Conservation (phyloP, 345 rosid genomes). For the Kernera saxatilis region DNA sequence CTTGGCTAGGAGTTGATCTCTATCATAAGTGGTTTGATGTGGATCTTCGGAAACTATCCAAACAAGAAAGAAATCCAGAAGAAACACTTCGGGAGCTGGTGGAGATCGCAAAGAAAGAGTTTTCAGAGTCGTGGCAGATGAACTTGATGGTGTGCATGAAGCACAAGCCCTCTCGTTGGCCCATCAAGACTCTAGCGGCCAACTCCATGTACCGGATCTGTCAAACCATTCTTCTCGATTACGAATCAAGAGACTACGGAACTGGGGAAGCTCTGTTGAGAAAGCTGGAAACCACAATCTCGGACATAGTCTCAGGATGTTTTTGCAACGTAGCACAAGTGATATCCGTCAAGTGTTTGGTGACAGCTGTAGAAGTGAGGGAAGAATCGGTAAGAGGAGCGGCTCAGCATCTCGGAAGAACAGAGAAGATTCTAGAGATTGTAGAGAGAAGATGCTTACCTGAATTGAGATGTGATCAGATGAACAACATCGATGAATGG, state of each 20-base stretch:
- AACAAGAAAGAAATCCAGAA: slow-evolving; percentile 34
- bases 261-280: slow-evolving; percentile 38
- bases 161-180: slow-evolving; percentile 67
- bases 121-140: slow-evolving; percentile 37
- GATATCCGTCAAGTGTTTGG: slow-evolving; percentile 50
- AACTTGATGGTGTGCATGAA: slow-evolving; percentile 28
- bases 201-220: slow-evolving; percentile 77
- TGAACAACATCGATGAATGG: slow-evolving; percentile 64
- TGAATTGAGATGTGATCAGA: slow-evolving; percentile 34
- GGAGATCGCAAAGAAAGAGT: slow-evolving; percentile 44
- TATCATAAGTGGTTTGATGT: slow-evolving; percentile 64
- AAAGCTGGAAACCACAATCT: slow-evolving; percentile 39
- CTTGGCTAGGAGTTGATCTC: slow-evolving; percentile 66
- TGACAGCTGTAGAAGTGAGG: slow-evolving; percentile 51
- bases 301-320: slow-evolving; percentile 73
- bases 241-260: slow-evolving; percentile 24
- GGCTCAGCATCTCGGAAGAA: slow-evolving; percentile 57
- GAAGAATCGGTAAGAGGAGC: slow-evolving; percentile 49
- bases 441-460: slow-evolving; percentile 41
- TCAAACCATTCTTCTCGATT: slow-evolving; percentile 44
- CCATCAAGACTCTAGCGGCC: slow-evolving; percentile 56
- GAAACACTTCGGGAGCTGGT: slow-evolving; percentile 52
- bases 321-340: slow-evolving; percentile 54
- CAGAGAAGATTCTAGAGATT: slow-evolving; percentile 46
- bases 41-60: slow-evolving; percentile 51